Evolutionary conservation across 257 asterid genomes (phyloP), one percentile per base, ranked within the genome.

Genomic region (Fraxinus quadrangulata): DNA sequence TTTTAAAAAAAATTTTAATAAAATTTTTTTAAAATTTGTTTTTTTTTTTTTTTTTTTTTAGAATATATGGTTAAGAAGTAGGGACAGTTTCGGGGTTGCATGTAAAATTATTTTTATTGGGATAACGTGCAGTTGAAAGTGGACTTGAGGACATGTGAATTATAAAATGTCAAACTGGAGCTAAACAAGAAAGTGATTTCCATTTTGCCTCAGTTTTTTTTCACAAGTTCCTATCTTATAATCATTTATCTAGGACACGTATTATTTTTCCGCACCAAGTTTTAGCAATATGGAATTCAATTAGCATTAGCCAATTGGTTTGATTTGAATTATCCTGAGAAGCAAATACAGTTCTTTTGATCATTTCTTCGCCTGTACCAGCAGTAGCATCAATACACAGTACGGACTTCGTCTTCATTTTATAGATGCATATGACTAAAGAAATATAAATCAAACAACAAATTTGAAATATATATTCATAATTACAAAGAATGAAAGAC

Each of bases 381-480:
- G 65, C 65, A 19, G 23, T 54, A 54, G 8, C 23, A 54, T 17
- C 23, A 69, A 40, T 40, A 40, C 47, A 8, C 14, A 2, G 10
- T 40, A 40, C 13, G 10, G 14, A 40, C 47, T 40, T 40, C 47
- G 11, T 40, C 47, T 10, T 40, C 13, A 40, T 1, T 40, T 40
- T 40, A 40, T 8, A 40, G 47, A 40, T 9, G 2, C 47, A 40
- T 11, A 40, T 40, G 49, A 40, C 49, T 40, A 9, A 40, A 11
- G 3, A 40, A 40, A 40, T 40, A 0, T 40, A 40, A 40, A 11
- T 40, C 49, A 73, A 37, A 45, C 45, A 33, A 51, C 23, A 71
- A 21, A 37, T 73, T 28, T 47, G 47, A 59, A 28, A 78, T 37
- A 78, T 21, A 66, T 56, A 70, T 72, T 56, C 68, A 67, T 81